Base-by-base conservation (phyloP, 2,329 filamentous ascomycete species). In the Apiospora pterosperma region DNA sequence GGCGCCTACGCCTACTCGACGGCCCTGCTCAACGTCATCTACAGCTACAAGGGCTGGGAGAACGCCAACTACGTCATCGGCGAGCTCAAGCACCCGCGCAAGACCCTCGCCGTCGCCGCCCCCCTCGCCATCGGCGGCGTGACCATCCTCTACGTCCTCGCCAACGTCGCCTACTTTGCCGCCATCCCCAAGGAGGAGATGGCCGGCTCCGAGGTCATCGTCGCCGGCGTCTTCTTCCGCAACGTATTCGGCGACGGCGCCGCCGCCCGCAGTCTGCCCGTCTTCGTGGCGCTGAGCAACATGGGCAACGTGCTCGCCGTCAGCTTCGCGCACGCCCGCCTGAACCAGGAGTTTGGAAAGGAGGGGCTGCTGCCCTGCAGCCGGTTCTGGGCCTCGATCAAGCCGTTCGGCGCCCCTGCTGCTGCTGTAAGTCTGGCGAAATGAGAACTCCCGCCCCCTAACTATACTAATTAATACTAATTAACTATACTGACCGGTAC, bases 291-390 rank as follows among this genome's bases (percentile, higher is more conserved):
- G 0, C 72, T 90, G 38, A 88, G 84, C 61, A 87, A 87, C 67
- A 70, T 89, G 59, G 88, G 87, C 7, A 89, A 89, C 62, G 85
- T 90, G 0, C 76, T 90, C 10, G 84, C 85, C 23, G 82, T 88
- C 58, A 86, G 82, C 65, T 89, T 89, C 68, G 81, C 85, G 0
- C 85, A 88, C 62, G 77, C 86, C 0, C 80, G 87, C 0, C 69
- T 89, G 11, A 88, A 87, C 68, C 86, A 89, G 67, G 89, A 92
- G 73, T 79, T 92, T 55, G 90, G 86, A 0, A 90, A 90, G 70
- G 90, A 92, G 70, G 89, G 89, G 0, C 78, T 92, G 5, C 71
- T 92, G 16, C 90, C 90, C 0, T 90, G 84, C 63, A 87, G 86
- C 66, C 81, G 81, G 2, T 85, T 92, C 73, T 92, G 87, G 86